phyloP scores from a whole-genome alignment of 2,329 filamentous ascomycete genomes.

The Malbranchea cinnamomea region DNA sequence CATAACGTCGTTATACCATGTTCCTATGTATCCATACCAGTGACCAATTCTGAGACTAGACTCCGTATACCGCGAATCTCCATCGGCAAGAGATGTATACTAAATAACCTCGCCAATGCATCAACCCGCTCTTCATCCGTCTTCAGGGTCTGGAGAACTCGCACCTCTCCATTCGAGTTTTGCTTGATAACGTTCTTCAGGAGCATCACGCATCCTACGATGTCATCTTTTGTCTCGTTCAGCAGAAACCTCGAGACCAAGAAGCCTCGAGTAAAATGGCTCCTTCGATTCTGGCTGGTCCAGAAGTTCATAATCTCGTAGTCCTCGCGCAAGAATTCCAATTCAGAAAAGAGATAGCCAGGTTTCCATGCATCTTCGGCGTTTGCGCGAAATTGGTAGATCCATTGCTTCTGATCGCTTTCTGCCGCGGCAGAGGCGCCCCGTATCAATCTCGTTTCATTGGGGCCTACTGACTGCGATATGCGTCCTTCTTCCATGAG shows the following conservation, averaged over 20 bases:
- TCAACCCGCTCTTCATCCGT: conserved; percentile 40
- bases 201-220: conserved; percentile 41
- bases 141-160: conserved; percentile 31
- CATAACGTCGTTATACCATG: conserved; percentile 2
- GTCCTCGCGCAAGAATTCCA: conserved; percentile 47
- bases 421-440: conserved; percentile 33
- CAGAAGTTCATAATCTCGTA: conserved; percentile 46
- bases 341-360: conserved; percentile 51
- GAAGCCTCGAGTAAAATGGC: conserved; percentile 40
- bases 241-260: conserved; percentile 42
- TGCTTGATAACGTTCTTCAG: conserved; percentile 38
- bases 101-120: conserved; percentile 38
- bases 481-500: conserved; percentile 31
- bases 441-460: conserved; percentile 40
- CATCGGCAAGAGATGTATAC: conserved; percentile 35
- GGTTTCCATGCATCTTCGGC: conserved; percentile 39
- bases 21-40: conserved; percentile 1
- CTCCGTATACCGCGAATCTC: conserved; percentile 39
- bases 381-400: conserved; percentile 45
- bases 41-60: conserved; percentile 30
- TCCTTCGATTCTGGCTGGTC: conserved; percentile 35
- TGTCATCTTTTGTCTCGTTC: conserved; percentile 29
- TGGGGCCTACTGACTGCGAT: conserved; percentile 34
- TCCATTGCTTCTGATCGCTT: conserved; percentile 39
- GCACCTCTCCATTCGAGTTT: conserved; percentile 37